Evolutionary conservation across 2,329 filamentous ascomycete genomes (phyloP).

Genomic region (Fonsecaea pugnacius): DNA sequence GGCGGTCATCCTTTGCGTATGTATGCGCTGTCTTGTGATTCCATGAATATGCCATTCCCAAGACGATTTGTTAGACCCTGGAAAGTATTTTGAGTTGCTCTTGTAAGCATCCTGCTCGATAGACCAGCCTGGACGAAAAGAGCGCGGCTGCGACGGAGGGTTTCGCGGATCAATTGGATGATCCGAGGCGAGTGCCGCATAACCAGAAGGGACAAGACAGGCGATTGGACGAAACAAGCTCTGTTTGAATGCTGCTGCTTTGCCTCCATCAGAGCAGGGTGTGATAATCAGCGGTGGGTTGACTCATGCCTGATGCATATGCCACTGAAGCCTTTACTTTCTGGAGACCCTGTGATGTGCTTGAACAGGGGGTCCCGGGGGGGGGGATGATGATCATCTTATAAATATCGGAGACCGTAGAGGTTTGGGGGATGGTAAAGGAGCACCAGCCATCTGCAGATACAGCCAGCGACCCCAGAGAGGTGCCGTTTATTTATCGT

Average conservation of each 20-base stretch:
- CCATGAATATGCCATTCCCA: background rate
- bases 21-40: slow-evolving; percentile 9
- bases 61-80: background rate
- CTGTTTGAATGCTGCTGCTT: slow-evolving; percentile 22
- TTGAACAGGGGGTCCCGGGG: background rate
- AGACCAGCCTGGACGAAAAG: background rate
- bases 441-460: background rate
- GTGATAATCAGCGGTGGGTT: slow-evolving; percentile 29
- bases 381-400: background rate
- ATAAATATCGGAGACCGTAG: slow-evolving; percentile 14
- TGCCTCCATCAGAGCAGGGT: slow-evolving; percentile 13
- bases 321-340: background rate
- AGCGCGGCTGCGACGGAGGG: slow-evolving; percentile 24
- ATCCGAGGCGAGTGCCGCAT: slow-evolving; percentile 27
- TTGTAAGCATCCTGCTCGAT: slow-evolving; percentile 9
- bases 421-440: background rate
- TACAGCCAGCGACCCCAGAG: background rate
- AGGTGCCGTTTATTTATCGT: slow-evolving; percentile 7
- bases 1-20: background rate
- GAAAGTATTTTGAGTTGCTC: slow-evolving; percentile 1
- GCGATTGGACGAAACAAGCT: slow-evolving; percentile 25
- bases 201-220: slow-evolving; percentile 16
- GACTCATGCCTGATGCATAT: slow-evolving; percentile 22
- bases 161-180: slow-evolving; percentile 26
- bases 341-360: background rate